phyloP scores from a whole-genome alignment of 495 filamentous ascomycete genomes.

The Penicillium angulare region DNA sequence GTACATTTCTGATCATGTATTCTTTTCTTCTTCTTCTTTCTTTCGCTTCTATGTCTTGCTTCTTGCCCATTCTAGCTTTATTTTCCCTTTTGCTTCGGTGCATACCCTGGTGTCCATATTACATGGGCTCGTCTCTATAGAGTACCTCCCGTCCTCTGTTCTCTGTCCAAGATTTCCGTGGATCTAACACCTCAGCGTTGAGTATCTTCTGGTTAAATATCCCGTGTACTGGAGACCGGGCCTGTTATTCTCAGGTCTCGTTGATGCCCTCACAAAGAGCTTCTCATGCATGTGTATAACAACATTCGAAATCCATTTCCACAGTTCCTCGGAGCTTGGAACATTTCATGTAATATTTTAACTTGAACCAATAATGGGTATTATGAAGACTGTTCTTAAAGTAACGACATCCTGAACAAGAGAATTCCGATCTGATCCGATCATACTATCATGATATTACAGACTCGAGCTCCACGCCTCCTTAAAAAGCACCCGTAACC shows the following conservation, averaged over 20 bases:
- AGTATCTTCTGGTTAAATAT: constrained; percentile 1
- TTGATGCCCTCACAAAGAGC: background rate
- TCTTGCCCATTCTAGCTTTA: constrained; percentile 9
- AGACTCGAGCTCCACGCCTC: constrained; percentile 57
- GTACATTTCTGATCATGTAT: constrained; percentile 21
- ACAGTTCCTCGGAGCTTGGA: background rate
- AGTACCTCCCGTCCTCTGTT: background rate
- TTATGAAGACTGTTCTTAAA: background rate
- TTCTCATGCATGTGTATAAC: background rate
- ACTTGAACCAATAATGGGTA: background rate
- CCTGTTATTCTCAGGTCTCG: background rate
- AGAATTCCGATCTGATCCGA: background rate
- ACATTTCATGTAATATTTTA: background rate
- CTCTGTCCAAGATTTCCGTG: background rate
- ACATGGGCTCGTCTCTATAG: constrained; percentile 1
- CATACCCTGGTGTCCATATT: constrained; percentile 10
- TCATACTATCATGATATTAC: background rate
- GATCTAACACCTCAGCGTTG: background rate
- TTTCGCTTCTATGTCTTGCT: too few species aligned
- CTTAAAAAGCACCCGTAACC: constrained; percentile 64
- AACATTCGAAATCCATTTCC: constrained; percentile 1
- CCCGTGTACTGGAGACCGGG: background rate
- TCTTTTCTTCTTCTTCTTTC: constrained; percentile 2
- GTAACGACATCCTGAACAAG: background rate
- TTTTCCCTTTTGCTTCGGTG: constrained; percentile 10